Conservation (phyloP, 2,329 filamentous ascomycete genomes). For the Epichloe sylvatica region DNA sequence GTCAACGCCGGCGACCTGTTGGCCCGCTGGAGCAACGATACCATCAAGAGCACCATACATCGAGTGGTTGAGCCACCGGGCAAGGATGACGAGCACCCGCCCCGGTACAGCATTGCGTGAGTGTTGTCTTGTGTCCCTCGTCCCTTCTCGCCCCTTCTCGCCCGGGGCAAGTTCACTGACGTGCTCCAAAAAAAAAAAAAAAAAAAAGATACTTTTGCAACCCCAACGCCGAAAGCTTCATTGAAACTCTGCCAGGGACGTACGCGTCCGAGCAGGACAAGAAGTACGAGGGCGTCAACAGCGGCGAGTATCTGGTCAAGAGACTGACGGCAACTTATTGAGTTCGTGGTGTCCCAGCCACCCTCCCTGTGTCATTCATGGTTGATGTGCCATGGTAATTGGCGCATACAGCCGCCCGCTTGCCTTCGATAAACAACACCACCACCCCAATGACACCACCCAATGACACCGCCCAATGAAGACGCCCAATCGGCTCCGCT, state of each 20-base stretch:
- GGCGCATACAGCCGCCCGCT: no score
- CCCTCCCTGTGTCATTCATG: no score
- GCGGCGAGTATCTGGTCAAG: constrained; percentile 67
- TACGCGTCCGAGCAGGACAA: constrained; percentile 50
- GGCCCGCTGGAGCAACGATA: constrained; percentile 80
- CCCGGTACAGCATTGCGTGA: constrained; percentile 74
- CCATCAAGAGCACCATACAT: constrained; percentile 80
- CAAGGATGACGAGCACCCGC: constrained; percentile 47
- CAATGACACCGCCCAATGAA: no score
- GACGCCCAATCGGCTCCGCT: background rate
- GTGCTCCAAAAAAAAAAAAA: constrained; percentile 17
- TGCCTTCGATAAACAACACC: no score
- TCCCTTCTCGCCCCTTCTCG: background rate
- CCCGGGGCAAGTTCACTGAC: background rate
- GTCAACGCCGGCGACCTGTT: constrained; percentile 82
- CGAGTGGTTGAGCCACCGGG: constrained; percentile 75
- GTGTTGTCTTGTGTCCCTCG: constrained; percentile 20
- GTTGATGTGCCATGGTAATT: no score
- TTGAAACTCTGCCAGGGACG: constrained; percentile 72
- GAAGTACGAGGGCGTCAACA: constrained; percentile 67
- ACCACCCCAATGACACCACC: no score
- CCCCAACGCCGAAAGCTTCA: constrained; percentile 60
- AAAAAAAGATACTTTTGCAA: constrained; percentile 65
- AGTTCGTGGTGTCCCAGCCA: background rate
- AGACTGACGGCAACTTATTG: constrained; percentile 63